A percentile compares a stretch with the other conserved stretches of the same genome.
These are phyloP conservation scores for Crithidia fasciculata DNA, from an alignment of 208 protist genomes.

Conservation along the genomic window DNA sequence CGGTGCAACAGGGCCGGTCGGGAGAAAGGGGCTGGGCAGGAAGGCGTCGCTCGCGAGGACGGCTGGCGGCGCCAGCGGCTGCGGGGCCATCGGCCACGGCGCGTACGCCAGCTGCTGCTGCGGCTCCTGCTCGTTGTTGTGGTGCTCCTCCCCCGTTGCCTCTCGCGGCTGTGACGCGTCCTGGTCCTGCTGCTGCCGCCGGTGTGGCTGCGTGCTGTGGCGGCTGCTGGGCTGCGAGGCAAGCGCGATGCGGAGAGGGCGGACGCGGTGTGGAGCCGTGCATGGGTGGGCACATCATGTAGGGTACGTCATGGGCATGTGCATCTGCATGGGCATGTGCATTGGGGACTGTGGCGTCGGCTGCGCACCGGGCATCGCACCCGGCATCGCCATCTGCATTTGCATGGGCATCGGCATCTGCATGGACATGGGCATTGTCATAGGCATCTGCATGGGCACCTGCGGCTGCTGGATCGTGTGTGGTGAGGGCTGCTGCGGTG, in stretches of 20 bases:
- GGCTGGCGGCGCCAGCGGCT: not conserved
- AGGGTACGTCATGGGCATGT: not conserved
- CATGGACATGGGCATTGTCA: not conserved
- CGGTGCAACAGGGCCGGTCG: not conserved
- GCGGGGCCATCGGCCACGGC: conserved; percentile 14
- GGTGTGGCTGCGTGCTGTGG: not conserved
- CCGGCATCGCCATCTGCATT: not conserved
- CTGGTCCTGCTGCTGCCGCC: too few relatives aligned
- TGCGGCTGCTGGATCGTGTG: not conserved
- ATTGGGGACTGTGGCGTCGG: not conserved
- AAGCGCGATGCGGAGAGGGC: not conserved
- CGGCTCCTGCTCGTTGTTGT: not conserved
- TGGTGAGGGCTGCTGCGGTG: not conserved
- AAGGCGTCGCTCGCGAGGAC: not conserved
- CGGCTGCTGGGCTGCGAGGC: not conserved
- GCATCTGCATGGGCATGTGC: not conserved
- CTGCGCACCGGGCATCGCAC: too few relatives aligned
- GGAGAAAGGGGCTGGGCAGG: not conserved
- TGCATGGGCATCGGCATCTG: not conserved
- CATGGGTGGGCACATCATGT: not conserved
- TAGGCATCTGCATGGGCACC: not conserved
- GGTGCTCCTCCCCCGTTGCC: too few relatives aligned
- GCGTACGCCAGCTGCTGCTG: conserved; percentile 10
- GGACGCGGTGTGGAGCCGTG: not conserved
- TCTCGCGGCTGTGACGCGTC: too few relatives aligned